Evolutionary conservation across 1,284 basidiomycete genomes (phyloP), one percentile per base, ranked within the genome.

Genomic region (Naganishia sp.): DNA sequence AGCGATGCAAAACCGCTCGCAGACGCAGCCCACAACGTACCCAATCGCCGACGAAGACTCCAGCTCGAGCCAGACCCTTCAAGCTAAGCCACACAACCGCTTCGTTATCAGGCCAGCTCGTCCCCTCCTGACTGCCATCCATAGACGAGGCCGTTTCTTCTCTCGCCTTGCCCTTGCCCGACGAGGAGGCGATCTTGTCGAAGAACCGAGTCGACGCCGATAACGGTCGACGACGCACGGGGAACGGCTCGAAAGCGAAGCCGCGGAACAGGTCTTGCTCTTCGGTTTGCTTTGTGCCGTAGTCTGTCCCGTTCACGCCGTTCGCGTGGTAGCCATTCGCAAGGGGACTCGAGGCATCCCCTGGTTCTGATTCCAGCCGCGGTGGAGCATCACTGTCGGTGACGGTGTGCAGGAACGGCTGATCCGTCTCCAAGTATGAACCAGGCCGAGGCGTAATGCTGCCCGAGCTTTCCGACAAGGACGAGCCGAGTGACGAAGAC

Each of bases 31-130:
- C n/a, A n/a, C n/a, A 9, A 43, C 31, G 41, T 72, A 91, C 92
- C 93, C 93, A 95, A 76, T 96, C 92, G 41, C 90, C 90, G 70
- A 87, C 87, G 70, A 94, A 85, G 4, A 90, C 80, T 0, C 92
- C 93, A 32, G 92, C 79, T 54, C 83, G 82, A 11, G 86, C 86
- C 18, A 97, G 81, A 61, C 90, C 88, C 21, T 81, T 75, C 2
- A 77, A 74, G 11, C 73, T 74, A 5, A 80, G 69, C 74, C 76
- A 79, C 63, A 72, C 76, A 11, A 75, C 71, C 25, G 71, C 71
- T 15, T 74, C 73, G 23, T 66, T 69, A 23, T 65, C 69, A 39
- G 63, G 65, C 56, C 54, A 61, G 28, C 39, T 64, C 62, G 43
- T 45, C 18, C 47, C 63, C 18, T 51, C 58, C n/a, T 52, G 25